phyloP scores from a whole-genome alignment of 73 alveolate genomes.

The Paramecium primaurelia region DNA sequence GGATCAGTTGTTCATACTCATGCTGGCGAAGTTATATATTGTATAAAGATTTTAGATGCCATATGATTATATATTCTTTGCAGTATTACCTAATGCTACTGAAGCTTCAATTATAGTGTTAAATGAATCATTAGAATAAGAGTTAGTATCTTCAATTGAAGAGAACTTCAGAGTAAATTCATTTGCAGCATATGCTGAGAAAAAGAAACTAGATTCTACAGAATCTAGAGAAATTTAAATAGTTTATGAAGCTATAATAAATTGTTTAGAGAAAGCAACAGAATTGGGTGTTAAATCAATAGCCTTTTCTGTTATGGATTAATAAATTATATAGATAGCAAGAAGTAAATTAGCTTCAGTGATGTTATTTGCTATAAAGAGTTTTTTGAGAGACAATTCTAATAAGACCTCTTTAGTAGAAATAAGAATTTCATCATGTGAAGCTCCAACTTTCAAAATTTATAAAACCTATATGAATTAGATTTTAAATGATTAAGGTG shows the following conservation, averaged over 20 bases:
- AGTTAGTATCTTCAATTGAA: neutral
- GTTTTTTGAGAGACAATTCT: neutral
- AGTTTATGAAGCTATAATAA: neutral
- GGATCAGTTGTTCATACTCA: conserved; percentile 30
- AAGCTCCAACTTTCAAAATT: neutral
- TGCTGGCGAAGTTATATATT: conserved; percentile 2
- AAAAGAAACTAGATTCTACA: neutral
- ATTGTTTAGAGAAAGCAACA: conserved; percentile 13
- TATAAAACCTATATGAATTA: neutral
- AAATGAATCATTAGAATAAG: neutral
- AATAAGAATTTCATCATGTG: neutral
- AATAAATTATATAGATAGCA: neutral
- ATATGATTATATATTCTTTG: conserved; percentile 12
- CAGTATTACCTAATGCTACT: neutral
- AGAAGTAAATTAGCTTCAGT: neutral
- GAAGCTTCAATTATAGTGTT: neutral
- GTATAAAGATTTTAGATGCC: neutral
- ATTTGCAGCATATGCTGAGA: neutral
- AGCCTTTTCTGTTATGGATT: neutral
- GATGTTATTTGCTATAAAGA: neutral
- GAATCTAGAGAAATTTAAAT: neutral
- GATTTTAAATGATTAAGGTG: neutral
- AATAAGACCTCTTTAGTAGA: neutral
- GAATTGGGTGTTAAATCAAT: neutral
- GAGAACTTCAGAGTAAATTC: neutral